Evolutionary conservation across 2,329 filamentous ascomycete species (phyloP), one percentile per base, ranked within the genome.

Genomic region (Trichothecium sympodiale): DNA sequence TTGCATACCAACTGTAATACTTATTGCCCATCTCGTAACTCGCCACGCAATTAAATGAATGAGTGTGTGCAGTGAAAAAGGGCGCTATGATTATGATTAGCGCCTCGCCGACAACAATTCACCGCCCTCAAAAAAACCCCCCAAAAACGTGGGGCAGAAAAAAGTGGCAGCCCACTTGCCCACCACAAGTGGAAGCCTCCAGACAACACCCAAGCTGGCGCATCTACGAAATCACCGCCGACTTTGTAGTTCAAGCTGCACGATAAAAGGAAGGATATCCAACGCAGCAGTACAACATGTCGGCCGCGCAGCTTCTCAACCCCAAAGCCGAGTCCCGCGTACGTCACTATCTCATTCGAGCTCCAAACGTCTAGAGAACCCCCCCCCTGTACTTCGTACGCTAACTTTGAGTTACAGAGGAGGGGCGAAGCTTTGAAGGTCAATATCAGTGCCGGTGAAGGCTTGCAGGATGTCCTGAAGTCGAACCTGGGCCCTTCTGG

Each of bases 321-420:
- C 91, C 91, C 43, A 98, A 98, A 72, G 91, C 91, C 55, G 91
- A 98, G 70, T 95, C 88, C 52, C 80, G 91, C 66, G 87, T 93
- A 71, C 53, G 83, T 68, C 43, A 46, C 40, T 44, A 33, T 28
- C 20, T 34, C 4, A 27, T 27, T 35, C 42, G 36, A 38, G 40
- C 33, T 30, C 33, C 20, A 6, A 25, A 25, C 6, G 20, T 25
- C 20, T 10, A 14, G 8, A 38, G 25, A 36, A 39, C 46, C 48
- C 39, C n/a, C n/a, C n/a, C n/a, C n/a, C n/a, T n/a, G n/a, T n/a
- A n/a, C n/a, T n/a, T n/a, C 49, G 50, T 49, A 39, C 40, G 49
- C 47, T 48, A 48, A 51, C 47, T 43, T 42, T 35, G 39, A 30
- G 36, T 46, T 39, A 46, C 48, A 94, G 87, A 80, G 91, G 71